Evolutionary conservation across 1,284 basidiomycete genomes (phyloP).

Genomic region (Neolentinus lepideus): DNA sequence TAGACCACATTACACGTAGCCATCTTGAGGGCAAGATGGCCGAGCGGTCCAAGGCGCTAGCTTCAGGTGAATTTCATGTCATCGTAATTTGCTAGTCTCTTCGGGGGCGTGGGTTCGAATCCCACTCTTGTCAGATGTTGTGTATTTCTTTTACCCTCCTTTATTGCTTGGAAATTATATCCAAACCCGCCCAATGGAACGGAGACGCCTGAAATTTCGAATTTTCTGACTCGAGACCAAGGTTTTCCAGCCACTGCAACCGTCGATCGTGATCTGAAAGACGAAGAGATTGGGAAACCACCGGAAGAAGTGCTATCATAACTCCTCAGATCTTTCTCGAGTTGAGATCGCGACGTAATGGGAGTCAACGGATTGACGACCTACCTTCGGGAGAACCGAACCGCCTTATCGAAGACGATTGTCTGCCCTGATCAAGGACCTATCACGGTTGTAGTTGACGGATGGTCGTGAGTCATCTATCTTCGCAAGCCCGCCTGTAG

Average conservation of each 20-base stretch:
- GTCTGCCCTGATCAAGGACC: slow-evolving; percentile 21
- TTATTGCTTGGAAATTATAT: background rate
- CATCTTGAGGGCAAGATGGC: background rate
- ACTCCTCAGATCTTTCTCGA: background rate
- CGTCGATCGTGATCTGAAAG: background rate
- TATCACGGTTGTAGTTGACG: slow-evolving; percentile 67
- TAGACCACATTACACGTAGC: no score
- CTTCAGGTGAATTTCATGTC: background rate
- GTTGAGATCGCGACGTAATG: slow-evolving; percentile 35
- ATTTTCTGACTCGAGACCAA: no score
- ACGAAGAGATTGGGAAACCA: background rate
- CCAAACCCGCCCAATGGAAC: no score
- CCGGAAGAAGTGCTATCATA: no score
- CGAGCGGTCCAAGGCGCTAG: background rate
- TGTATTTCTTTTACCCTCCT: background rate
- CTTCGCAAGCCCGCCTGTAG: background rate
- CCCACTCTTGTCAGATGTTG: slow-evolving; percentile 27
- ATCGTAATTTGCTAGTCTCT: background rate
- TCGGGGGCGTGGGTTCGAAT: slow-evolving; percentile 31
- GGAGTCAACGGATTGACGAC: slow-evolving; percentile 78
- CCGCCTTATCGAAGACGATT: slow-evolving; percentile 46
- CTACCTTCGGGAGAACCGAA: slow-evolving; percentile 70
- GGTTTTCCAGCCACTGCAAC: no score
- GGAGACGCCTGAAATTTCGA: no score
- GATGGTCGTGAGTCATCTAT: slow-evolving; percentile 72